A percentile compares a stretch with the other conserved stretches of the same genome.
These are phyloP conservation scores for Spencermartinsiella europaea DNA, from an alignment of 805 yeast species.

Conservation along the genomic window DNA sequence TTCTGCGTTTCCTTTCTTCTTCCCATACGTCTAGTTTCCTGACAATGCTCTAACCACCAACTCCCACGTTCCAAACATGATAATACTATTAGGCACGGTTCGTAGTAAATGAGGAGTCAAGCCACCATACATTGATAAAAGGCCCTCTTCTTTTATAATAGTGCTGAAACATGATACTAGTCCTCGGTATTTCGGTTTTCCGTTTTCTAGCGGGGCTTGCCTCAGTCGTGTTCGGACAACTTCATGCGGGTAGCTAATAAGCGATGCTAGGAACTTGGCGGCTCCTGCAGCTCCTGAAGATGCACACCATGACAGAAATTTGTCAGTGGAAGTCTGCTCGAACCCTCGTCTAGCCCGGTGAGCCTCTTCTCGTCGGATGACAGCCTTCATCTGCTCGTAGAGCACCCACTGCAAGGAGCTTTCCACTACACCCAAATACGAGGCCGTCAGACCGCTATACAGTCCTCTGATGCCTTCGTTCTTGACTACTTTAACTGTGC, in stretches of 20 bases:
- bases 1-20: no score
- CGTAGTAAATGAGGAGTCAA: constrained; percentile 93
- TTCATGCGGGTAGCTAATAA: constrained; percentile 94
- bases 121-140: constrained; percentile 93
- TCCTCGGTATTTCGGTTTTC: constrained; percentile 84
- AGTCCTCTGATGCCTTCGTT: constrained; percentile 77
- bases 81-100: constrained; percentile 96
- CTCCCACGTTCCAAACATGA: constrained; percentile 99
- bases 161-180: constrained; percentile 79
- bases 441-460: constrained; percentile 89
- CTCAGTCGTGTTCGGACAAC: constrained; percentile 93
- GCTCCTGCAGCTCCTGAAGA: constrained; percentile 97
- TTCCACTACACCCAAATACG: constrained; percentile 89
- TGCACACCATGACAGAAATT: constrained; percentile 84
- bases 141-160: constrained; percentile 87
- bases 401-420: constrained; percentile 94
- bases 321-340: constrained; percentile 46
- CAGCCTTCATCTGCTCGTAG: constrained; percentile 85
- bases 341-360: constrained; percentile 35
- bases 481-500: constrained; percentile 60
- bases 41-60: constrained; percentile 38
- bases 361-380: constrained; percentile 51
- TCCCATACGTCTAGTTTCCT: no score
- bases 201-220: constrained; percentile 83
- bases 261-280: constrained; percentile 89